A percentile compares a stretch with the other conserved stretches of the same genome.
phyloP scores from a whole-genome alignment of 1,284 basidiomycete genomes.

The Athelia sp. region DNA sequence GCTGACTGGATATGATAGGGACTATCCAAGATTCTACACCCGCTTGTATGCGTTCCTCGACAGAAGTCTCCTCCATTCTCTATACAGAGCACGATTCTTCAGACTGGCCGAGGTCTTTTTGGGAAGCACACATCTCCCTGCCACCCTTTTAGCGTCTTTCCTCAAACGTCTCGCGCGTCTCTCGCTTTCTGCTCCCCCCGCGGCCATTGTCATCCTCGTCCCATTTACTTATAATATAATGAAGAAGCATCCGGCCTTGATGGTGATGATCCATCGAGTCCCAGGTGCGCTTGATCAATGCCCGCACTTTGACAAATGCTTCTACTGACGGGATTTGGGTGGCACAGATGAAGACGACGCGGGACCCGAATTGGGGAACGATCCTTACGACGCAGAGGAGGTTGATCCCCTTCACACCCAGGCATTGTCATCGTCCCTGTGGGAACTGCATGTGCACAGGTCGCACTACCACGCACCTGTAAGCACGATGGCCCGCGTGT shows the following conservation, averaged over 20 bases:
- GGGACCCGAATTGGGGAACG: constrained; percentile 27
- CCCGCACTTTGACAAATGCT: too few species aligned
- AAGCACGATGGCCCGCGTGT: constrained; percentile 80
- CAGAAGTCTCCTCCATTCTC: constrained; percentile 83
- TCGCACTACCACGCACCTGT: constrained; percentile 85
- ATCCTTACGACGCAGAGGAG: constrained; percentile 72
- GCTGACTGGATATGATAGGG: constrained; percentile 40
- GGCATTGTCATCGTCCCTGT: constrained; percentile 84
- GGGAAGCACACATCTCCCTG: constrained; percentile 88
- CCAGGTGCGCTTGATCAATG: constrained; percentile 26
- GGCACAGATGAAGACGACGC: too few species aligned
- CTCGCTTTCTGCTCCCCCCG: constrained; percentile 82
- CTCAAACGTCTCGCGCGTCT: constrained; percentile 87
- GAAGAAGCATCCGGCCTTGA: constrained; percentile 87
- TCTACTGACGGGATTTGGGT: too few species aligned
- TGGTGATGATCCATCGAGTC: constrained; percentile 86
- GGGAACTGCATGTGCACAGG: constrained; percentile 84
- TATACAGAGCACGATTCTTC: constrained; percentile 94
- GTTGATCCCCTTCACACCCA: constrained; percentile 72
- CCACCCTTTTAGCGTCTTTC: constrained; percentile 88
- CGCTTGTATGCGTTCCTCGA: constrained; percentile 90
- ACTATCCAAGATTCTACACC: constrained; percentile 95
- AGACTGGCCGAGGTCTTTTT: constrained; percentile 88
- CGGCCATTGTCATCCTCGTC: constrained; percentile 86
- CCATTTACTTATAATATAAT: constrained; percentile 96